These are phyloP conservation scores for Astrothelium subdiscretum DNA, from an alignment of 495 filamentous ascomycete species.

Conservation along the genomic window DNA sequence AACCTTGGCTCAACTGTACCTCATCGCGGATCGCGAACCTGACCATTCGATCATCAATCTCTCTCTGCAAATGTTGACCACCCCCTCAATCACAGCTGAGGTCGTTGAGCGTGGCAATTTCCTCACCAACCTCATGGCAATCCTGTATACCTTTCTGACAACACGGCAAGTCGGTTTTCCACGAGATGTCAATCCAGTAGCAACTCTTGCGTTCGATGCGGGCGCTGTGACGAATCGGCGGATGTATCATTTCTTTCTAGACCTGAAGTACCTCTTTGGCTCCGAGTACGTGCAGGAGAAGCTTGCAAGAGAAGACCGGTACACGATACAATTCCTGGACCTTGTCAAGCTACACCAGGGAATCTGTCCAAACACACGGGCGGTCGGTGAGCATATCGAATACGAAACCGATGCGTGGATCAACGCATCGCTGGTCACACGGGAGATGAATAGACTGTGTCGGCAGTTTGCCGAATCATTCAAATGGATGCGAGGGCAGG, in stretches of 20 bases:
- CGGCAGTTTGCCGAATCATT: slow-evolving; percentile 82
- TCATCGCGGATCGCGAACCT: slow-evolving; percentile 91
- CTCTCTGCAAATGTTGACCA: slow-evolving; percentile 90
- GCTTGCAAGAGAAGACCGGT: slow-evolving; percentile 69
- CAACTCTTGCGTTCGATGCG: slow-evolving; percentile 80
- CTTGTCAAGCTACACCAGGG: slow-evolving; percentile 91
- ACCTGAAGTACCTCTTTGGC: slow-evolving; percentile 78
- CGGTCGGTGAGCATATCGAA: slow-evolving; percentile 89
- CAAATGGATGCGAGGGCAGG: slow-evolving; percentile 44
- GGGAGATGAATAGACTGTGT: slow-evolving; percentile 87
- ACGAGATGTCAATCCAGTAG: slow-evolving; percentile 68
- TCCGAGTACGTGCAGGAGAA: slow-evolving; percentile 77
- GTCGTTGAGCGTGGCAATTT: slow-evolving; percentile 94
- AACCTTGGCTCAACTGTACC: slow-evolving; percentile 81
- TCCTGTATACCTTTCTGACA: slow-evolving; percentile 93
- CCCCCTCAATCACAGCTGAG: slow-evolving; percentile 89
- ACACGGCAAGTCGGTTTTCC: slow-evolving; percentile 91
- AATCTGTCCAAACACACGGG: slow-evolving; percentile 86
- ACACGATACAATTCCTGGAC: slow-evolving; percentile 88
- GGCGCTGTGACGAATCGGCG: slow-evolving; percentile 88
- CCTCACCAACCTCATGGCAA: slow-evolving; percentile 85
- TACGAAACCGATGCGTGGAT: slow-evolving; percentile 99
- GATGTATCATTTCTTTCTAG: slow-evolving; percentile 93
- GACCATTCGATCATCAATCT: slow-evolving; percentile 98
- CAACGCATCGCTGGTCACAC: slow-evolving; percentile 81